These are phyloP conservation scores for Pythium scleroteichum DNA, from an alignment of 352 stramenopile genomes.

Conservation along the genomic window DNA sequence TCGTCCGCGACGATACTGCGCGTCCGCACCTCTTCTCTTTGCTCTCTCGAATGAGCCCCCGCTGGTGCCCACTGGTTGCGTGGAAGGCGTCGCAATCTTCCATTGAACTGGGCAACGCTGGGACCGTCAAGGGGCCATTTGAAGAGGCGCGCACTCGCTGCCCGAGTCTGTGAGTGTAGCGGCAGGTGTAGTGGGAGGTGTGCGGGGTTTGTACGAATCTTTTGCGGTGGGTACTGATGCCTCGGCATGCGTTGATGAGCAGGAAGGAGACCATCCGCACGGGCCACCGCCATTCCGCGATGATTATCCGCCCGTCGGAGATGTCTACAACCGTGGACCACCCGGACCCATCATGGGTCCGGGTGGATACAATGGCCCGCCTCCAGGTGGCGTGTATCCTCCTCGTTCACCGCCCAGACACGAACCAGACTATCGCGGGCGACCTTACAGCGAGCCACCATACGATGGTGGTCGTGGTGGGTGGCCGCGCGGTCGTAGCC, in stretches of 20 bases:
- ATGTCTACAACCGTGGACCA: conserved; percentile 33
- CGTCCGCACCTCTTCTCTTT: not conserved
- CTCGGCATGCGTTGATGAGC: not conserved
- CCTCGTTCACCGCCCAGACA: conserved; percentile 8
- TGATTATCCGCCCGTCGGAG: conserved; percentile 39
- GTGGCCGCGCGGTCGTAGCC: conserved; percentile 29
- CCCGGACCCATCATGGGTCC: conserved; percentile 10
- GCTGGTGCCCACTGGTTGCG: too few relatives aligned
- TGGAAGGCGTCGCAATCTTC: conserved; percentile 6
- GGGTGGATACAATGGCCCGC: conserved; percentile 34
- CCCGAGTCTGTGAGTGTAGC: not conserved
- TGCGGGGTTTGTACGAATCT: not conserved
- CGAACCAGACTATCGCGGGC: conserved; percentile 31
- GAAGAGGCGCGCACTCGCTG: not conserved
- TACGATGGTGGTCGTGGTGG: conserved; percentile 30
- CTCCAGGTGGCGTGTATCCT: conserved; percentile 30
- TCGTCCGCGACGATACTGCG: not conserved
- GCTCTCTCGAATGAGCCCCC: conserved; percentile 4
- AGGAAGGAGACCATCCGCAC: conserved; percentile 30
- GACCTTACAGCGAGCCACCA: conserved; percentile 30
- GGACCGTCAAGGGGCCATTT: not conserved
- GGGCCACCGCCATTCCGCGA: conserved; percentile 39
- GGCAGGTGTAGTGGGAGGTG: not conserved
- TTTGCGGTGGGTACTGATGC: not conserved
- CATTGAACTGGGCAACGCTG: not conserved